A percentile compares a stretch with the other conserved stretches of the same genome.
phyloP scores from a whole-genome alignment of 805 yeast species.

The Candida anglica region DNA sequence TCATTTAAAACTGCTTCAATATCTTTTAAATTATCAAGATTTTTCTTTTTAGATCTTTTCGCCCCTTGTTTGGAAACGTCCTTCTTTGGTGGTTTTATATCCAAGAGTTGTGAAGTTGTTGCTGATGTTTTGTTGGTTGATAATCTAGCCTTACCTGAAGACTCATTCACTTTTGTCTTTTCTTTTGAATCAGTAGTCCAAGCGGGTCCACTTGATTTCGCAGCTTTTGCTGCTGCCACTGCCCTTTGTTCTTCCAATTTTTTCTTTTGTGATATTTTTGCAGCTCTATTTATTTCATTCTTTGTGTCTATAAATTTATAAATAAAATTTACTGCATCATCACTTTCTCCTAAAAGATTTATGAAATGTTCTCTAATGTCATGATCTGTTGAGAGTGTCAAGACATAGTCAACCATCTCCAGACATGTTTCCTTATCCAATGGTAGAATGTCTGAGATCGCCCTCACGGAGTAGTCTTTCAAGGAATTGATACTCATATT shows the following conservation, averaged over 20 bases:
- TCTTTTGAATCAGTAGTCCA: slow-evolving; percentile 5
- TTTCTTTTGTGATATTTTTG: not conserved
- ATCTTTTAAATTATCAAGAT: slow-evolving; percentile 56
- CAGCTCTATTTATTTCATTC: slow-evolving; percentile 15
- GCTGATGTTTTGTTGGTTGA: slow-evolving; percentile 9
- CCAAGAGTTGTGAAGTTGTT: slow-evolving; percentile 47
- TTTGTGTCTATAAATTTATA: slow-evolving; percentile 39
- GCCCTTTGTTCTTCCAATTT: too few species aligned
- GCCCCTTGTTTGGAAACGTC: slow-evolving; percentile 17
- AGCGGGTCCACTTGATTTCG: slow-evolving; percentile 1
- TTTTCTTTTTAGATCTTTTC: slow-evolving; percentile 37
- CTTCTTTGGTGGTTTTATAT: slow-evolving; percentile 29
- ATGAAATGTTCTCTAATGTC: slow-evolving; percentile 51
- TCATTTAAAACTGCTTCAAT: slow-evolving; percentile 59
- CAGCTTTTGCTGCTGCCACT: not conserved
- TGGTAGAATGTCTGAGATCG: slow-evolving; percentile 43
- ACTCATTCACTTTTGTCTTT: slow-evolving; percentile 5
- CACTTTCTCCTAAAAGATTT: slow-evolving; percentile 55
- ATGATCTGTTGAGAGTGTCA: slow-evolving; percentile 41
- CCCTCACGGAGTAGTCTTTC: slow-evolving; percentile 20
- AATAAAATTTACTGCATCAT: slow-evolving; percentile 46
- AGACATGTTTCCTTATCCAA: slow-evolving; percentile 52
- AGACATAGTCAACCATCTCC: slow-evolving; percentile 54
- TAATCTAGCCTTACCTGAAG: slow-evolving; percentile 8
- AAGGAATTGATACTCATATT: slow-evolving; percentile 9